Evolutionary conservation across 495 filamentous ascomycete genomes (phyloP).

Genomic region (Aspergillus avenaceus): DNA sequence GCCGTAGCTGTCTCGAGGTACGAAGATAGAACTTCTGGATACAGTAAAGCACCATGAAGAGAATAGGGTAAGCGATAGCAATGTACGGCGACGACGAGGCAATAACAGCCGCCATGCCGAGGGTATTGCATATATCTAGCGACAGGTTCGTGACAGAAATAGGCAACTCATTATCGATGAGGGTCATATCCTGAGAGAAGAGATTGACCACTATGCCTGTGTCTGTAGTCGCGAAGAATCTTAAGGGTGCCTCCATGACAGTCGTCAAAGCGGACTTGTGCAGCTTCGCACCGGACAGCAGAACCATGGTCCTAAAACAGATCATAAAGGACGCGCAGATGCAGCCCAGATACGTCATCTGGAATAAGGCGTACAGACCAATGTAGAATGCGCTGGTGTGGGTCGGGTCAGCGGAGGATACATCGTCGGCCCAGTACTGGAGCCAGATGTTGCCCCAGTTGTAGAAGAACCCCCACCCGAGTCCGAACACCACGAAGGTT

Average conservation of each 20-base stretch:
- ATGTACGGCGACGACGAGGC: slow-evolving; percentile 28
- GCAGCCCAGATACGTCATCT: slow-evolving; percentile 12
- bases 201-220: slow-evolving; percentile 36
- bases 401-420: slow-evolving; percentile 14
- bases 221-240: slow-evolving; percentile 38
- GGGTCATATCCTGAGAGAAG: slow-evolving; percentile 41
- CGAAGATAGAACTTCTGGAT: slow-evolving; percentile 52
- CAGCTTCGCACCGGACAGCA: slow-evolving; percentile 10
- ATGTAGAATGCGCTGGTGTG: slow-evolving; percentile 29
- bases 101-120: slow-evolving; percentile 30
- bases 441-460: slow-evolving; percentile 38
- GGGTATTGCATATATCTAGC: too few species aligned
- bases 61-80: slow-evolving; percentile 26
- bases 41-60: slow-evolving; percentile 30
- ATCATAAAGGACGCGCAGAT: slow-evolving; percentile 4
- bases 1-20: slow-evolving; percentile 47
- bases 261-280: slow-evolving; percentile 10
- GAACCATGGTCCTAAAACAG: neutral
- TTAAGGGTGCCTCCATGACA: slow-evolving; percentile 15
- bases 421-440: slow-evolving; percentile 32
- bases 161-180: slow-evolving; percentile 38
- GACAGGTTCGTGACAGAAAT: slow-evolving; percentile 2
- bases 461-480: slow-evolving; percentile 26
- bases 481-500: slow-evolving; percentile 15
- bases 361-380: slow-evolving; percentile 29